phyloP scores from a whole-genome alignment of 805 yeast species.

The Ogataea parapolymorpha region DNA sequence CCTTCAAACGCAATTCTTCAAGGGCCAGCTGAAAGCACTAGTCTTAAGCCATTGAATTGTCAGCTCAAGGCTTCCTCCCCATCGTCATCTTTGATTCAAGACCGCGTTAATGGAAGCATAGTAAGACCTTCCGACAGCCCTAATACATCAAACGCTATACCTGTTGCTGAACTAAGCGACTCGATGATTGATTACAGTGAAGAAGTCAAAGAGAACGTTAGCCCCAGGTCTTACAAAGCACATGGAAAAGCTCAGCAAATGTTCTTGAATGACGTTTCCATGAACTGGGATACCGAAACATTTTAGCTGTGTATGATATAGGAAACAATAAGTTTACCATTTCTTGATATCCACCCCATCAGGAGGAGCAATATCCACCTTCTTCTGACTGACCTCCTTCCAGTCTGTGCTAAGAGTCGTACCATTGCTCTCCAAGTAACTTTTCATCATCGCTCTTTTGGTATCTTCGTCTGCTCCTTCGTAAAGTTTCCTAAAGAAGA shows the following conservation, averaged over 20 bases:
- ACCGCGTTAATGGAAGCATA: no score
- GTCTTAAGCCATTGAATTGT: conserved; percentile 10
- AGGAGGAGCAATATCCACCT: conserved; percentile 69
- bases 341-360: conserved; percentile 63
- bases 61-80: conserved; percentile 7
- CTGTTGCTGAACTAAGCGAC: conserved; percentile 29
- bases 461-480: conserved; percentile 84
- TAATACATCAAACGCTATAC: not conserved
- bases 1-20: conserved; percentile 2
- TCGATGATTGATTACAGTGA: conserved; percentile 30
- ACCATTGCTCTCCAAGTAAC: conserved; percentile 90
- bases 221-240: not conserved
- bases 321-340: conserved; percentile 34
- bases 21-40: not conserved
- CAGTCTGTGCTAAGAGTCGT: conserved; percentile 92
- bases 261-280: conserved; percentile 11
- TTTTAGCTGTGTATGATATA: conserved; percentile 5
- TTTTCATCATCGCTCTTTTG: conserved; percentile 93
- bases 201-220: conserved; percentile 15
- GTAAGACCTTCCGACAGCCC: no score
- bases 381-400: conserved; percentile 72
- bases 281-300: conserved; percentile 24
- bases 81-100: conserved; percentile 2
- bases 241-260: not conserved
- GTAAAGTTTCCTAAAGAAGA: conserved; percentile 73